These are phyloP conservation scores for Trypanosoma conorhini DNA, from an alignment of 208 protist genomes.

Conservation along the genomic window DNA sequence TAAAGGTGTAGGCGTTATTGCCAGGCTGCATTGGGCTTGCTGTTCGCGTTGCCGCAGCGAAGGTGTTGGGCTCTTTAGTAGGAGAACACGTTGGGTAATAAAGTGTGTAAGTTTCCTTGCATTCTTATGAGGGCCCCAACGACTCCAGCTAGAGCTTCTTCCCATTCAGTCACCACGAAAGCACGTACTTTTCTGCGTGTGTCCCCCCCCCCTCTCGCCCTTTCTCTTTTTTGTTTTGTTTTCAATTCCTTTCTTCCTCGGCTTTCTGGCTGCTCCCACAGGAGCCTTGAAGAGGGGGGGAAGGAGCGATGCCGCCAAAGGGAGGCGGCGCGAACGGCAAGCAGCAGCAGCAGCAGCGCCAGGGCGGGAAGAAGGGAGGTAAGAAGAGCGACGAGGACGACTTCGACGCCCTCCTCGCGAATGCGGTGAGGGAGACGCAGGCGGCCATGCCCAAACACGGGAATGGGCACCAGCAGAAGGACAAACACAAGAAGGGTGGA, in stretches of 20 bases:
- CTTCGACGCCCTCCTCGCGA: conserved; percentile 72
- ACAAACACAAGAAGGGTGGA: conserved; percentile 38
- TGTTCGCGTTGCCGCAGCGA: no score
- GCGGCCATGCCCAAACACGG: conserved; percentile 32
- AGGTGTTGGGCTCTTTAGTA: no score
- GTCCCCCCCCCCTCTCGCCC: neutral
- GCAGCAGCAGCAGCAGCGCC: conserved; percentile 35
- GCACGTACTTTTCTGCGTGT: no score
- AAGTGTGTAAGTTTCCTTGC: no score
- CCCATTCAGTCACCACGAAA: no score
- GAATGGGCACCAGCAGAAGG: conserved; percentile 19
- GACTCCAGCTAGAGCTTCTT: no score
- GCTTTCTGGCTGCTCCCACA: conserved; percentile 4
- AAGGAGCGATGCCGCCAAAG: conserved; percentile 49
- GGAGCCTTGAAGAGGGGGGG: neutral
- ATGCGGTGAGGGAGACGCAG: conserved; percentile 62
- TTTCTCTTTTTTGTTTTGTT: neutral
- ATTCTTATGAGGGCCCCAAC: no score
- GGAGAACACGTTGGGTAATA: no score
- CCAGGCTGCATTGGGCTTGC: no score
- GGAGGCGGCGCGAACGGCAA: conserved; percentile 26
- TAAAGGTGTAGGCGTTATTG: no score
- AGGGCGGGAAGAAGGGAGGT: conserved; percentile 30
- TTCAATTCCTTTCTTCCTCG: neutral
- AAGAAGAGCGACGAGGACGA: conserved; percentile 62